A percentile compares a stretch with the other conserved stretches of the same genome.
Conservation (phyloP, 1,284 basidiomycete genomes). For the Cystobasidiaceae sp. region DNA sequence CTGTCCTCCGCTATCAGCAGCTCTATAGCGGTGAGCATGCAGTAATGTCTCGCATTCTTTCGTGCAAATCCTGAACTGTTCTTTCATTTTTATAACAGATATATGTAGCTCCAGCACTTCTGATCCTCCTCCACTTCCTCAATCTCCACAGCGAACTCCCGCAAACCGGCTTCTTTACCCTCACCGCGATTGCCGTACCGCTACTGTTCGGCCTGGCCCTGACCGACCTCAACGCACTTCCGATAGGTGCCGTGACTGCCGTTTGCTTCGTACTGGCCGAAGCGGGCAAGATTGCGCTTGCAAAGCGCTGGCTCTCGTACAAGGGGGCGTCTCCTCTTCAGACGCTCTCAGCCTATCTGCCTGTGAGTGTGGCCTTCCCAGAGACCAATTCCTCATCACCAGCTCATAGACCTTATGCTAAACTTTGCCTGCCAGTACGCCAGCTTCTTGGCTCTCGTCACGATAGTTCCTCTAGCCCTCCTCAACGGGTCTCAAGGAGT, state of each 20-base stretch:
- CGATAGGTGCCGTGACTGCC: background rate
- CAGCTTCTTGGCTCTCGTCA: background rate
- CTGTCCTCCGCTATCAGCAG: no score
- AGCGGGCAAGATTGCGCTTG: constrained; percentile 9
- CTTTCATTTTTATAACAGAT: background rate
- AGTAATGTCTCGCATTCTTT: no score
- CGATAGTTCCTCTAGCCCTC: background rate
- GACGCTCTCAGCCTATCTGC: background rate
- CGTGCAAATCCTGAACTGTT: background rate
- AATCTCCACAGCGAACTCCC: background rate
- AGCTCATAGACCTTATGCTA: background rate
- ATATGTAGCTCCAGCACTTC: constrained; percentile 11
- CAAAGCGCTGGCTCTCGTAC: constrained; percentile 5
- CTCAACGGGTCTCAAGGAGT: background rate
- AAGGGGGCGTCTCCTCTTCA: background rate
- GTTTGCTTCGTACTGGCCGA: constrained; percentile 8
- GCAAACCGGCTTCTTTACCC: constrained; percentile 7
- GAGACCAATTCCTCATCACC: background rate
- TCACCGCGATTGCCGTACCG: background rate
- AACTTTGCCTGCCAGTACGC: background rate
- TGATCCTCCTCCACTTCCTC: background rate
- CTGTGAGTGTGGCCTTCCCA: background rate
- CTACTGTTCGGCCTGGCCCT: background rate
- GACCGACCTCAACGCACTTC: background rate
- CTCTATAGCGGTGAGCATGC: no score